Evolutionary conservation across 2,329 filamentous ascomycete species (phyloP).

Genomic region (Exophiala viscosa): DNA sequence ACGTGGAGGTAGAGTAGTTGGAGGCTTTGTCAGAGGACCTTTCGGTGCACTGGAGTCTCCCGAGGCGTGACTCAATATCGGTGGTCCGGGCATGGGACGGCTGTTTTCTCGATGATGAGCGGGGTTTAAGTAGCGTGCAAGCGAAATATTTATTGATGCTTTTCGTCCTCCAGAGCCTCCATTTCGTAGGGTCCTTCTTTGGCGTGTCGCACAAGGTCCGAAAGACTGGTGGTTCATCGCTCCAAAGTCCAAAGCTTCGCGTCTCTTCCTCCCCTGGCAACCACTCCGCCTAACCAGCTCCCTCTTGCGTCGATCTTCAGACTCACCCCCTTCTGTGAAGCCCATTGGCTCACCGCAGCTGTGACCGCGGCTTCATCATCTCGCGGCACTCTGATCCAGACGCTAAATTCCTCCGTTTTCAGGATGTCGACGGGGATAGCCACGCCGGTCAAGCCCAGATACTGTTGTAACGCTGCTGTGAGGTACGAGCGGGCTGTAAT

Average conservation of each 20-base stretch:
- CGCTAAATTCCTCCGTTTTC: slow-evolving; percentile 33
- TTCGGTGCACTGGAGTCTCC: too few species aligned
- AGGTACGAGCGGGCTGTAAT: slow-evolving; percentile 46
- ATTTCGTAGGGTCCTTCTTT: not conserved
- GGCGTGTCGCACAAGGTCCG: not conserved
- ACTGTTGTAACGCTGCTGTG: slow-evolving; percentile 45
- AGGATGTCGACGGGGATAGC: slow-evolving; percentile 48
- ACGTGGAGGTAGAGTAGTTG: slow-evolving; percentile 15
- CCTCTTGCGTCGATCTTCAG: slow-evolving; percentile 24
- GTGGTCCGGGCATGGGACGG: too few species aligned
- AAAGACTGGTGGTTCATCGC: not conserved
- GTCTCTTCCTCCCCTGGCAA: slow-evolving; percentile 8
- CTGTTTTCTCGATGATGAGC: too few species aligned
- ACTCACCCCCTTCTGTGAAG: slow-evolving; percentile 23
- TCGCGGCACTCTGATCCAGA: slow-evolving; percentile 45
- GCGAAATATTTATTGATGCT: too few species aligned
- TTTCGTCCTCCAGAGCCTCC: not conserved
- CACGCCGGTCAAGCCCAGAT: slow-evolving; percentile 45
- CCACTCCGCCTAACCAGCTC: slow-evolving; percentile 26
- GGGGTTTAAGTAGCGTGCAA: too few species aligned
- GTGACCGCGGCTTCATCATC: slow-evolving; percentile 44
- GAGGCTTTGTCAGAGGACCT: too few species aligned
- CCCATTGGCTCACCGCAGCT: slow-evolving; percentile 46
- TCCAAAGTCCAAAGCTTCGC: slow-evolving; percentile 21
- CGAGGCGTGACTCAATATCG: too few species aligned